Evolutionary conservation across 441 rosid species (phyloP).

Genomic region (Gossypium gossypioides): DNA sequence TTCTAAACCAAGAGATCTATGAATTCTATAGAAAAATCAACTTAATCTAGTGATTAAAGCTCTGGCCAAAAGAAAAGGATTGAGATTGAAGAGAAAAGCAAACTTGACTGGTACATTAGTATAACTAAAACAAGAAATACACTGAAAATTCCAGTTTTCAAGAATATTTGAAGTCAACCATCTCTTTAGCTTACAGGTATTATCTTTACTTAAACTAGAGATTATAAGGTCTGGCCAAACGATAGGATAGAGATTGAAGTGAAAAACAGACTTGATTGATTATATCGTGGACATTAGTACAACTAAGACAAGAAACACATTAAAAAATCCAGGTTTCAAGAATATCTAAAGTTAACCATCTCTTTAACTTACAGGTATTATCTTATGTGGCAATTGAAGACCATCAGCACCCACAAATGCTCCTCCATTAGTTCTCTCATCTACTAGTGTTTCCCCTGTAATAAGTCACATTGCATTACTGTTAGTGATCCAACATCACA

Average conservation of each 20-base stretch:
- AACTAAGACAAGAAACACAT: constrained; percentile 9
- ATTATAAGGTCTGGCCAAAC: background rate
- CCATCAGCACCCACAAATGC: constrained; percentile 75
- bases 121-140: constrained; percentile 9
- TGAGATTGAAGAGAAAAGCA: background rate
- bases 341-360: background rate
- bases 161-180: background rate
- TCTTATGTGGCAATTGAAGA: constrained; percentile 75
- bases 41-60: background rate
- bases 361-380: constrained; percentile 68
- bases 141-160: constrained; percentile 1
- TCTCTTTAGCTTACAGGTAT: constrained; percentile 56
- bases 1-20: background rate
- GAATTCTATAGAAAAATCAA: background rate
- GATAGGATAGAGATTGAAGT: background rate
- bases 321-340: background rate
- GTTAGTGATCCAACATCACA: background rate
- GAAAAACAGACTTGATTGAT: background rate
- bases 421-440: constrained; percentile 85
- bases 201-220: constrained; percentile 30
- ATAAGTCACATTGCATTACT: constrained; percentile 14
- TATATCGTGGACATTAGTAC: background rate
- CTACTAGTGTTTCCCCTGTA: constrained; percentile 79
- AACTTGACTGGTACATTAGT: background rate
- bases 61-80: background rate